phyloP scores from a whole-genome alignment of 2,329 filamentous ascomycete genomes.

The Fusarium longipes region DNA sequence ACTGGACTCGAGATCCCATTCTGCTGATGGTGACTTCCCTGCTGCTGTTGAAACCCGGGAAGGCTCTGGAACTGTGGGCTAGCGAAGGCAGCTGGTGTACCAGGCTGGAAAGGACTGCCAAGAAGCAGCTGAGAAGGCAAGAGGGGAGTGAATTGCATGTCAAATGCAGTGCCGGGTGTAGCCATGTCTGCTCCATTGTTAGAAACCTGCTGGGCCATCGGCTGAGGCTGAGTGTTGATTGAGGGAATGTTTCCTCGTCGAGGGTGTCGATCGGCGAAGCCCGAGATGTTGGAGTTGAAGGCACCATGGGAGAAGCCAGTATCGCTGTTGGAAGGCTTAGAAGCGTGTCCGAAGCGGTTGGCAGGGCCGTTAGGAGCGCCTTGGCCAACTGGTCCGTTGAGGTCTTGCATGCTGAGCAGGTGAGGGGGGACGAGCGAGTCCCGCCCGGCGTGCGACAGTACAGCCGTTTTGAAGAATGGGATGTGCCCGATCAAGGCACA shows the following conservation, averaged over 20 bases:
- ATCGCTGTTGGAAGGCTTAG: constrained; percentile 84
- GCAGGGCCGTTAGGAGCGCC: constrained; percentile 58
- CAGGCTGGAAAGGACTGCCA: constrained; percentile 96
- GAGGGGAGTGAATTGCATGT: constrained; percentile 98
- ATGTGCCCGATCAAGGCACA: constrained; percentile 59
- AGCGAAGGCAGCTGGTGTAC: constrained; percentile 87
- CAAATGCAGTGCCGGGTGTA: constrained; percentile 88
- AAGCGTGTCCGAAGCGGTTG: constrained; percentile 77
- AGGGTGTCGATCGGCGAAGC: constrained; percentile 88
- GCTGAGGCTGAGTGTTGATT: constrained; percentile 88
- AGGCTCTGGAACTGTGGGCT: constrained; percentile 93
- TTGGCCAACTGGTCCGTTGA: constrained; percentile 70
- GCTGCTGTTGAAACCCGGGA: constrained; percentile 75
- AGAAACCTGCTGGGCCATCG: constrained; percentile 60
- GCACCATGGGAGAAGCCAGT: constrained; percentile 94
- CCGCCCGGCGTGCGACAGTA: constrained; percentile 80
- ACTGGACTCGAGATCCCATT: constrained; percentile 78
- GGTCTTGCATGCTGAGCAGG: constrained; percentile 91
- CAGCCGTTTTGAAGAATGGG: constrained; percentile 80
- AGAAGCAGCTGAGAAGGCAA: constrained; percentile 94
- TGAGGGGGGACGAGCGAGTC: constrained; percentile 89
- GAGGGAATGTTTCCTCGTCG: constrained; percentile 87
- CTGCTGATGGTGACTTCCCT: constrained; percentile 65
- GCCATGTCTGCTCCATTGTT: constrained; percentile 78
- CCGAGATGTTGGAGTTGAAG: constrained; percentile 86